phyloP scores from a whole-genome alignment of 2,329 filamentous ascomycete species.

The Aspergillus carbonarius region DNA sequence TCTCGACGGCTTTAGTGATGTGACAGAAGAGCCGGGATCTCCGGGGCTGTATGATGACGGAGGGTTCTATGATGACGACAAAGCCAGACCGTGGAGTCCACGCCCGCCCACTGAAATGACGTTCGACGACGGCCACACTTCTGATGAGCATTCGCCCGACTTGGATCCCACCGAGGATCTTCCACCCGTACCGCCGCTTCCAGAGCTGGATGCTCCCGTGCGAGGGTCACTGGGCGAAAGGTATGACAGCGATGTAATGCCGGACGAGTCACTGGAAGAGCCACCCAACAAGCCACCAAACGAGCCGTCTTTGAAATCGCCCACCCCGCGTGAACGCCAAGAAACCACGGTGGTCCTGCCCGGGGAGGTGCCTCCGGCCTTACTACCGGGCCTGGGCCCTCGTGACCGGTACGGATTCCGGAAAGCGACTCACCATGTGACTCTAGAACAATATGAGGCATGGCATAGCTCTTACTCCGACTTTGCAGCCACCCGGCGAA shows the following conservation, averaged over 20 bases:
- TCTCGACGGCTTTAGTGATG: slow-evolving; percentile 56
- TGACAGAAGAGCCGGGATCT: slow-evolving; percentile 38
- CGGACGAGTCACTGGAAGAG: slow-evolving; percentile 4
- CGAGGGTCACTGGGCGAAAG: slow-evolving; percentile 15
- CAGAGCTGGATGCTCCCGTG: slow-evolving; percentile 12
- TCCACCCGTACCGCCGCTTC: slow-evolving; percentile 14
- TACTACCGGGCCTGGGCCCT: slow-evolving; percentile 32
- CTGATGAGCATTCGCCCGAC: slow-evolving; percentile 20
- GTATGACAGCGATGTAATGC: slow-evolving; percentile 13
- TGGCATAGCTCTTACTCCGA: slow-evolving; percentile 76
- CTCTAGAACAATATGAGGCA: slow-evolving; percentile 71
- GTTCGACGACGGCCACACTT: slow-evolving; percentile 26
- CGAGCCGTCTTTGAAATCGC: neutral
- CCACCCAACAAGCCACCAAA: slow-evolving; percentile 5
- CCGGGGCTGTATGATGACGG: slow-evolving; percentile 31
- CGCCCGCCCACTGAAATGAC: slow-evolving; percentile 28
- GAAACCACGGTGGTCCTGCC: slow-evolving; percentile 33
- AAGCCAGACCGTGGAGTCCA: slow-evolving; percentile 30
- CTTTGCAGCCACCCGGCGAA: slow-evolving; percentile 70
- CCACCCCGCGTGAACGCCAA: neutral
- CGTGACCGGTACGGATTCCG: slow-evolving; percentile 91
- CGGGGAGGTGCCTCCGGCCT: slow-evolving; percentile 40
- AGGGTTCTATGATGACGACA: slow-evolving; percentile 25
- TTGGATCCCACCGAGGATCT: slow-evolving; percentile 20
- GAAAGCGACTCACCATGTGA: slow-evolving; percentile 79